These are phyloP conservation scores for Cutaneotrichosporon arboriforme DNA, from an alignment of 1,284 basidiomycete species.

Conservation along the genomic window DNA sequence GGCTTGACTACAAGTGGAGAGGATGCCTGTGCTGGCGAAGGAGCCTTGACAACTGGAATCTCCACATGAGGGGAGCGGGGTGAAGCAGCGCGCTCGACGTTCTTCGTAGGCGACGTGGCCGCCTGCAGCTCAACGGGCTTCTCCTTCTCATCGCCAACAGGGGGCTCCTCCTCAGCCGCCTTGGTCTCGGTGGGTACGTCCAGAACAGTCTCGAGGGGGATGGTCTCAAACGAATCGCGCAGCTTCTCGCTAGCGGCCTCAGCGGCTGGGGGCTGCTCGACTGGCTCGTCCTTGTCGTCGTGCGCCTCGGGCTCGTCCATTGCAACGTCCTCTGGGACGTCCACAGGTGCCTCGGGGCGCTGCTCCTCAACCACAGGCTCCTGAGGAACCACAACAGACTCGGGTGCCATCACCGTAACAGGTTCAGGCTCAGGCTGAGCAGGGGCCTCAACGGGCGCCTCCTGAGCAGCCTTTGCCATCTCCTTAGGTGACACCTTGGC, in stretches of 20 bases:
- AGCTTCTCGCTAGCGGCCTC: conserved; percentile 1
- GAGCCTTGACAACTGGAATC: background rate
- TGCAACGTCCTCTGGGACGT: too few species aligned
- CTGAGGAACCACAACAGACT: conserved; percentile 1
- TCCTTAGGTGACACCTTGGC: background rate
- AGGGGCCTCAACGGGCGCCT: background rate
- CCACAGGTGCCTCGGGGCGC: too few species aligned
- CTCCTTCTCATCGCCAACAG: background rate
- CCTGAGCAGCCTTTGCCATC: background rate
- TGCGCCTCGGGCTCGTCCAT: background rate
- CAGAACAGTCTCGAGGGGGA: background rate
- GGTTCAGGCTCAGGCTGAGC: background rate
- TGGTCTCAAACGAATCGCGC: conserved; percentile 2
- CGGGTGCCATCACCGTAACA: background rate
- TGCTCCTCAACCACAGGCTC: background rate
- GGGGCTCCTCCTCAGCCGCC: background rate
- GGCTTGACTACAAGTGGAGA: background rate
- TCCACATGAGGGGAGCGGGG: background rate
- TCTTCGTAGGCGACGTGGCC: too few species aligned
- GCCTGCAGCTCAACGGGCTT: background rate
- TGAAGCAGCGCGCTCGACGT: too few species aligned
- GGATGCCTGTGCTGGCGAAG: background rate
- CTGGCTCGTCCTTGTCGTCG: background rate
- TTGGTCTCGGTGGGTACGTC: background rate
- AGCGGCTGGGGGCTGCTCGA: background rate